Evolutionary conservation across 345 rosid genomes (phyloP).

Genomic region (Dovyalis caffra): DNA sequence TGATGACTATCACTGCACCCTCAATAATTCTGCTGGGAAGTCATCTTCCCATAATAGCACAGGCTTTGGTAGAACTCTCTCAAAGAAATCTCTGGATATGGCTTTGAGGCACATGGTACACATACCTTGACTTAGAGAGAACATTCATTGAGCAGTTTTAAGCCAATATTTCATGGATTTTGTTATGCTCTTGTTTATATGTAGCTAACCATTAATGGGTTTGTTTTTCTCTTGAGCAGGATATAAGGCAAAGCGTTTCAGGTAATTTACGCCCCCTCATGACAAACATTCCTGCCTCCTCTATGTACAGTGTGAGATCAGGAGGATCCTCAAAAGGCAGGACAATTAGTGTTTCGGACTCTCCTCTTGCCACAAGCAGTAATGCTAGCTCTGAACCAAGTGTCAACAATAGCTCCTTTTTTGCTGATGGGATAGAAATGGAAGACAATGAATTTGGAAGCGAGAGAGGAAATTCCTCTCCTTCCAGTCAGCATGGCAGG

Average conservation of each 20-base stretch:
- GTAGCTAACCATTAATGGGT: neutral
- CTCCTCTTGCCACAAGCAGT: constrained; percentile 32
- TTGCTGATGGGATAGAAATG: constrained; percentile 20
- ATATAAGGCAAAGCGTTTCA: constrained; percentile 25
- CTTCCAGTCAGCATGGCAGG: constrained; percentile 37
- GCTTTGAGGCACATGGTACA: constrained; percentile 34
- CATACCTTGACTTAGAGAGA: neutral
- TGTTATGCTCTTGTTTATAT: neutral
- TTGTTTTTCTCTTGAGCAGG: constrained; percentile 19
- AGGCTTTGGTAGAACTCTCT: constrained; percentile 28
- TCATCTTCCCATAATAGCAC: constrained; percentile 24
- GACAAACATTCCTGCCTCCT: constrained; percentile 71
- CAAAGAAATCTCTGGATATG: constrained; percentile 35
- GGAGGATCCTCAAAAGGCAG: constrained; percentile 29
- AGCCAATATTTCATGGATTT: too few relatives aligned
- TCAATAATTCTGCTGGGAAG: constrained; percentile 29
- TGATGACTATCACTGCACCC: constrained; percentile 33
- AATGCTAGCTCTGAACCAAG: constrained; percentile 30
- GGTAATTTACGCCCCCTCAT: constrained; percentile 36
- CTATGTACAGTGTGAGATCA: constrained; percentile 36
- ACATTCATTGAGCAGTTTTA: too few relatives aligned
- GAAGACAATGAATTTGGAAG: constrained; percentile 37
- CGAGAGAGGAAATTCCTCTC: constrained; percentile 49
- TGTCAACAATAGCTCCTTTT: constrained; percentile 19
- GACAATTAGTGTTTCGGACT: constrained; percentile 19